Evolutionary conservation across 257 asterid genomes (phyloP), one percentile per base, ranked within the genome.

Genomic region (Avicennia marina): DNA sequence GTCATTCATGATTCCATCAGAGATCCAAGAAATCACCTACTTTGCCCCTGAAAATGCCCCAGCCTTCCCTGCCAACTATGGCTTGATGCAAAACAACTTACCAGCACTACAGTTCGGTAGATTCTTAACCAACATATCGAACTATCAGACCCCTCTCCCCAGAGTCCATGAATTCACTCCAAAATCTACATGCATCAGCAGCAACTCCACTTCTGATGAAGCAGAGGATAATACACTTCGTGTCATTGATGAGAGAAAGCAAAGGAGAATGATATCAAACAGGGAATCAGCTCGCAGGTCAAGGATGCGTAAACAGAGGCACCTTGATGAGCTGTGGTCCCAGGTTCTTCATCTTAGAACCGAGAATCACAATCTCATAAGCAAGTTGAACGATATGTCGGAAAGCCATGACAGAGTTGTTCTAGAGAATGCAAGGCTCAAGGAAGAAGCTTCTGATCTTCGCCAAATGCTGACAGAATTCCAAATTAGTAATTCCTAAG

Each of bases 291-390:
- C 98, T 0, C 54, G 98, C 12, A 74, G 98, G 63, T 90, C 98
- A 1, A 81, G 98, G 75, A 90, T 90, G 98, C 63, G 98, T 22
- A 90, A 90, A 56, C 96, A 90, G 74, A 80, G 80, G 68, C 96
- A 87, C 51, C 90, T 90, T 2, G 96, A 87, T 26, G 98, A 87
- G 76, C 78, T 90, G 1, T 74, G 91, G 85, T 71, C 89, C 1
- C 96, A 87, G 71, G 95, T 87, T 11, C 53, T 72, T 43, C 89
- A 78, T 9, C 91, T 90, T 53, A 72, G 80, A 45, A 79, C 81
- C 0, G 95, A 90, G 49, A 87, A 87, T 11, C 70, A 72, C 19
- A 67, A 31, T 71, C 86, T 90, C 42, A 31, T 82, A 8, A 85
- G 81, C n/a, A 85, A 73, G 67, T 29, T 85, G 20, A 85, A 77